Evolutionary conservation across 2,329 filamentous ascomycete genomes (phyloP).

Genomic region (Colletotrichum tamarilloi): DNA sequence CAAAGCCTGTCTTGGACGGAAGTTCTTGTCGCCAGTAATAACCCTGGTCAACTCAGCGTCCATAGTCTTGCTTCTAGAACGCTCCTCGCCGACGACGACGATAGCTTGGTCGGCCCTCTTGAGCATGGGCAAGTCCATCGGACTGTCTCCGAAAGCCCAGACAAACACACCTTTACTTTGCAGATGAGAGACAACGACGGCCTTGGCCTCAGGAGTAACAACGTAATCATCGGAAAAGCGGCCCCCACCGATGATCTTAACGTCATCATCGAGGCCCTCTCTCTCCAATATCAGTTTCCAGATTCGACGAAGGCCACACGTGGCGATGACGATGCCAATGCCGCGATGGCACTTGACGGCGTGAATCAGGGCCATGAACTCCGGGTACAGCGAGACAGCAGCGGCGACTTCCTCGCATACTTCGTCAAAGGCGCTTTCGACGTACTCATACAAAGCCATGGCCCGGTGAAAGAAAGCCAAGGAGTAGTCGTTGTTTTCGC

Average conservation of each 20-base stretch:
- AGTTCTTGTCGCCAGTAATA: slow-evolving; percentile 49
- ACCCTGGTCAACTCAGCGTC: slow-evolving; percentile 54
- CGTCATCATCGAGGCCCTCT: slow-evolving; percentile 50
- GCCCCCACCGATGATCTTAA: slow-evolving; percentile 65
- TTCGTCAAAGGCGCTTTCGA: slow-evolving; percentile 51
- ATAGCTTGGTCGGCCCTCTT: slow-evolving; percentile 61
- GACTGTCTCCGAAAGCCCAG: slow-evolving; percentile 70
- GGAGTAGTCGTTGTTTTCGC: slow-evolving; percentile 58
- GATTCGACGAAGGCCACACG: slow-evolving; percentile 61
- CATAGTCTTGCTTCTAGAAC: slow-evolving; percentile 63
- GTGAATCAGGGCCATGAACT: slow-evolving; percentile 58
- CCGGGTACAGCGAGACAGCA: slow-evolving; percentile 54
- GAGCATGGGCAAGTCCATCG: slow-evolving; percentile 69
- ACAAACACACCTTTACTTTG: slow-evolving; percentile 50
- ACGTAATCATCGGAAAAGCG: slow-evolving; percentile 59
- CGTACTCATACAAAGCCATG: slow-evolving; percentile 62
- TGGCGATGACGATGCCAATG: slow-evolving; percentile 62
- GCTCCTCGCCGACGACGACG: slow-evolving; percentile 63
- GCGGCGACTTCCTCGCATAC: slow-evolving; percentile 58
- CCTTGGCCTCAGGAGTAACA: slow-evolving; percentile 61
- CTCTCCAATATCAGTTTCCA: slow-evolving; percentile 66
- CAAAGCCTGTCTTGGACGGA: slow-evolving; percentile 58
- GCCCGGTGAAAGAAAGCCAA: slow-evolving; percentile 67
- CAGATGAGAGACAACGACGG: slow-evolving; percentile 55
- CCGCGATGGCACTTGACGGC: slow-evolving; percentile 44